Base-by-base conservation (phyloP, 2,329 filamentous ascomycete species). In the Ophiostoma triangulosporum region DNA sequence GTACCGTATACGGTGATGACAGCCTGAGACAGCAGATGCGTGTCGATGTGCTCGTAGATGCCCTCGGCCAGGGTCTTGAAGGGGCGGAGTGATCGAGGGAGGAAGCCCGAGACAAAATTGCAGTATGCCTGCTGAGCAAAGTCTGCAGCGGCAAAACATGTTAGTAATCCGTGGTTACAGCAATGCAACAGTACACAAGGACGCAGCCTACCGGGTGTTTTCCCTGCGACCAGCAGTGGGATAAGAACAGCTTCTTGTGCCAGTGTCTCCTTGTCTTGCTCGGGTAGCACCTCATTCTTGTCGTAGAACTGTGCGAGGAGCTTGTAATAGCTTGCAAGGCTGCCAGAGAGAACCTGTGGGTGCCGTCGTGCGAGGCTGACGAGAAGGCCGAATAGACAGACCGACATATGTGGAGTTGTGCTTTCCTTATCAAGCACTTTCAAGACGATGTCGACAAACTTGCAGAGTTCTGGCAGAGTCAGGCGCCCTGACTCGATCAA, bases 11-110 rank as follows among this genome's bases (percentile, higher is more conserved):
- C 62, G 12, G 64, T 58, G 15, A 69, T 60, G 9, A 80, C 70
- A 22, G 68, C 67, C 12, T 63, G 61, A 0, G 72, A 71, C 1
- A 81, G 64, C 2, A 60, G 59, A 27, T 68, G 62, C 4, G 70
- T 59, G 29, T 73, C 62, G 29, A 80, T 61, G 20, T 59, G 54
- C 2, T 61, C 56, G 7, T 69, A 66, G 15, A 77, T 65, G 0
- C 40, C 49, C 15, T 54, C 54, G 5, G 71, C 64, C 15, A 71
- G 68, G 12, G 62, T 58, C 57, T 76, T 69, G 33, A 78, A 66
- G 6, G 72, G 60, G 1, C 52, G 38, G 2, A 79, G 52, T 14
- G 61, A 59, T 14, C 61, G 61, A 1, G 68, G 62, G 9, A 75
- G 56, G 54, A 73, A 73, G 4, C 61, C 60, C n/a, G 64, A 60